Evolutionary conservation across 2,329 filamentous ascomycete species (phyloP), one percentile per base, ranked within the genome.

Genomic region (Cryphonectria parasitica): DNA sequence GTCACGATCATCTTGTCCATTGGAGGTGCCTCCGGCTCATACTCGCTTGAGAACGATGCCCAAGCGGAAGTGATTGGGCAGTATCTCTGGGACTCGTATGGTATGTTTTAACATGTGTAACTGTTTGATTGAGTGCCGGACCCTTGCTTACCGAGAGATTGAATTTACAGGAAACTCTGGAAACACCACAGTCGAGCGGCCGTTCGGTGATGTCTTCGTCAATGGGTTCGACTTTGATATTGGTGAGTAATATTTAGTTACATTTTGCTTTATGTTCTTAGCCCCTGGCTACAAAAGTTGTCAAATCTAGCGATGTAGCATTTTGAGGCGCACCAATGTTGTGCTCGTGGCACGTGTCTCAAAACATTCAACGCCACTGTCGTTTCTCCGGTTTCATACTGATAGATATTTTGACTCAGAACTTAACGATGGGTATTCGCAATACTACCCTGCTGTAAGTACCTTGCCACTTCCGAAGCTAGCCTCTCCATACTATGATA

Each of bases 171-270:
- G 66, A 41, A 81, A 81, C 25, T 75, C 79, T 3, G 79, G 77
- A 10, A 77, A 75, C 61, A 75, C 75, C 2, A 75, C 74, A 2
- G 76, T 77, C 22, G 75, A 76, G 64, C 76, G 82, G 19, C 82
- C 82, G 19, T 82, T 83, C 69, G 82, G 82, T 49, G 75, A 78
- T 58, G 80, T 79, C 8, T 77, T 82, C 2, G 80, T 86, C n/a
- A 82, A 86, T 69, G 80, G 83, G 25, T 84, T 80, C 74, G 83
- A 84, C 72, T 82, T 83, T 70, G 82, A 83, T 62, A 79, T 83
- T 41, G 63, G 63, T 64, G 8, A 31, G 63, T 45, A 39, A 39
- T 39, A 39, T 6, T 34, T 10, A 39, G 36, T 39, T 39, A 39
- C 36, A 39, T 39, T 11, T 39, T 13, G 36, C 11, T 39, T 39